A percentile compares a stretch with the other conserved stretches of the same genome.
phyloP scores from a whole-genome alignment of 345 rosid genomes.

The Mallotus nudiflorus region DNA sequence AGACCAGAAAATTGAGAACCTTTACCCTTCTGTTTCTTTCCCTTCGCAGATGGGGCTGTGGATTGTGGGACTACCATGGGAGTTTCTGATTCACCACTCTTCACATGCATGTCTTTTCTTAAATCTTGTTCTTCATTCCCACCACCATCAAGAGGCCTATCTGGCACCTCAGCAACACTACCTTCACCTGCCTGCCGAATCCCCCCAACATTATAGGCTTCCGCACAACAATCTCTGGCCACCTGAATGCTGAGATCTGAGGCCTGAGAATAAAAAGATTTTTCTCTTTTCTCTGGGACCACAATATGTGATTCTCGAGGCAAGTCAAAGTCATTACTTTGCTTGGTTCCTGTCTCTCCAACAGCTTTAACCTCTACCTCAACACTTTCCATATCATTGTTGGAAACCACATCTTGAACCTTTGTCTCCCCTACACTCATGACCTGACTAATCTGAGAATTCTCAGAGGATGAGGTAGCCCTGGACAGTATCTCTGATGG shows the following conservation, averaged over 20 bases:
- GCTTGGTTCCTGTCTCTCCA: constrained; percentile 15
- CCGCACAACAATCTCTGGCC: constrained; percentile 47
- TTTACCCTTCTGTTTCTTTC: constrained; percentile 26
- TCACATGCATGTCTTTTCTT: constrained; percentile 10
- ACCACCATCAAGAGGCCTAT: constrained; percentile 26
- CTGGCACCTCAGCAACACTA: constrained; percentile 29
- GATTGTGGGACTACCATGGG: constrained; percentile 7
- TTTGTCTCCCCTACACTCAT: constrained; percentile 24
- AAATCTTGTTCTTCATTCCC: constrained; percentile 18
- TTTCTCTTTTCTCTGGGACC: constrained; percentile 28
- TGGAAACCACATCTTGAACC: constrained; percentile 18
- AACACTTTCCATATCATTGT: constrained; percentile 17
- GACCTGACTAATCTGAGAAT: constrained; percentile 40
- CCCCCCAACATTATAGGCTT: constrained; percentile 39
- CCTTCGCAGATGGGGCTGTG: constrained; percentile 16
- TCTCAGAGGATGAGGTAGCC: constrained; percentile 22
- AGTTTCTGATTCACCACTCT: constrained; percentile 18
- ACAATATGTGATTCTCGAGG: constrained; percentile 12
- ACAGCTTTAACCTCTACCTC: constrained; percentile 28
- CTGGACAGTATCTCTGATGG: constrained; percentile 27
- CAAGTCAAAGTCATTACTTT: constrained; percentile 18
- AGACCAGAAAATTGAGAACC: constrained; percentile 22
- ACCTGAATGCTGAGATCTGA: constrained; percentile 28
- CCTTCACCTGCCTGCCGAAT: constrained; percentile 31
- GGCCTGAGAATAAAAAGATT: constrained; percentile 29